Evolutionary conservation across 169 alveolate species (phyloP).

Genomic region (Plasmodium falciparum): DNA sequence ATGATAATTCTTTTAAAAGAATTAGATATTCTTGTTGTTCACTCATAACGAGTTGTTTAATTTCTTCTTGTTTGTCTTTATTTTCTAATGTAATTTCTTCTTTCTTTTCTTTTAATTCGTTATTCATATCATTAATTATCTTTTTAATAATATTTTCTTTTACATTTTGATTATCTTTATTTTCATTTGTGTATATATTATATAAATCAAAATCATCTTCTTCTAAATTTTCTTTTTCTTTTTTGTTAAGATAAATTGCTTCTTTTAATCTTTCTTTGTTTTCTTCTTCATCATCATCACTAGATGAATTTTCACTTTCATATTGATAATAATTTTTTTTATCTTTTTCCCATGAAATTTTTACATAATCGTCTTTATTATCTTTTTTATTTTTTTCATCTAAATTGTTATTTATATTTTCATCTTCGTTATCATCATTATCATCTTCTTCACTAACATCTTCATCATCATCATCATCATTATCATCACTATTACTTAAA

Average conservation of each 20-base stretch:
- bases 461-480: constrained; percentile 10
- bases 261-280: constrained; percentile 74
- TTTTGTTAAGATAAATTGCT: constrained; percentile 70
- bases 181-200: constrained; percentile 62
- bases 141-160: constrained; percentile 64
- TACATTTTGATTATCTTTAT: constrained; percentile 44
- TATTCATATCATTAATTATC: constrained; percentile 68
- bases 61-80: constrained; percentile 63
- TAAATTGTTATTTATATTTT: neutral
- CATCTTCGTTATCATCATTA: constrained; percentile 12
- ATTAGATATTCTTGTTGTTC: constrained; percentile 75
- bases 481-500: constrained; percentile 11
- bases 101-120: constrained; percentile 78
- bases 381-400: constrained; percentile 1
- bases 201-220: constrained; percentile 72
- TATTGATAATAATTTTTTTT: constrained; percentile 71
- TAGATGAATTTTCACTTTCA: constrained; percentile 66
- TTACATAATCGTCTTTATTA: constrained; percentile 21
- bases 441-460: constrained; percentile 20
- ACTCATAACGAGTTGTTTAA: constrained; percentile 67
- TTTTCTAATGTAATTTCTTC: constrained; percentile 47
- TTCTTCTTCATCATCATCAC: constrained; percentile 72
- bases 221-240: constrained; percentile 72
- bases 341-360: constrained; percentile 68
- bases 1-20: constrained; percentile 74